phyloP scores from a whole-genome alignment of 176 grass and related monocot species.

The Oryza glumipatula region DNA sequence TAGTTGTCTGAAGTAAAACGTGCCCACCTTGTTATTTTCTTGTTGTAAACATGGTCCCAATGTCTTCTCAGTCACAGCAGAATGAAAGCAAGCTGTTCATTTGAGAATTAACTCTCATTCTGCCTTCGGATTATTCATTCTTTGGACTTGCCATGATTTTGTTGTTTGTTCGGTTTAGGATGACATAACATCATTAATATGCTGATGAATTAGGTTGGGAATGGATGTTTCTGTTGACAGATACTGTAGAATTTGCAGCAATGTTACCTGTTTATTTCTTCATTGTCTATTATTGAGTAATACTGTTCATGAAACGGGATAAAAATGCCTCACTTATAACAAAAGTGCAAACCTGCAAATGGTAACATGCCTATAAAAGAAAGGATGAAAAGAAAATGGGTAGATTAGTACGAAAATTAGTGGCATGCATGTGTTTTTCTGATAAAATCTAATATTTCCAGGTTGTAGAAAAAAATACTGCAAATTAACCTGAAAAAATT shows the following conservation, averaged over 20 bases:
- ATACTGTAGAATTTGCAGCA: background rate
- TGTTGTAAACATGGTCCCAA: conserved; percentile 14
- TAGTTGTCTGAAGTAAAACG: background rate
- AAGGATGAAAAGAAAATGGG: background rate
- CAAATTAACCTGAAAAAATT: background rate
- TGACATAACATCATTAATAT: background rate
- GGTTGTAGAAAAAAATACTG: conserved; percentile 15
- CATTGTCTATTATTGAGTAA: background rate
- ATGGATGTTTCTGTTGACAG: conserved; percentile 2
- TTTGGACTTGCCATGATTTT: conserved; percentile 4
- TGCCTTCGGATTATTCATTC: background rate
- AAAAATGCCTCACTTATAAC: background rate
- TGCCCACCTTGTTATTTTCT: conserved; percentile 4
- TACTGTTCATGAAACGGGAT: background rate
- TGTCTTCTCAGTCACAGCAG: background rate
- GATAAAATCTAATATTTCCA: background rate
- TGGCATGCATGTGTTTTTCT: background rate
- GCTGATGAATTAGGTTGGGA: background rate
- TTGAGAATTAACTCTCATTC: background rate
- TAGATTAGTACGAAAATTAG: background rate
- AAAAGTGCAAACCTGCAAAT: background rate
- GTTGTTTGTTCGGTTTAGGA: background rate
- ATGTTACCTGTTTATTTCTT: conserved; percentile 2
- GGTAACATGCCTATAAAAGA: conserved; percentile 6
- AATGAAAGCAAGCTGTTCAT: background rate